Evolutionary conservation across 2,329 filamentous ascomycete genomes (phyloP).

Genomic region (Penicillium sclerotigenum): DNA sequence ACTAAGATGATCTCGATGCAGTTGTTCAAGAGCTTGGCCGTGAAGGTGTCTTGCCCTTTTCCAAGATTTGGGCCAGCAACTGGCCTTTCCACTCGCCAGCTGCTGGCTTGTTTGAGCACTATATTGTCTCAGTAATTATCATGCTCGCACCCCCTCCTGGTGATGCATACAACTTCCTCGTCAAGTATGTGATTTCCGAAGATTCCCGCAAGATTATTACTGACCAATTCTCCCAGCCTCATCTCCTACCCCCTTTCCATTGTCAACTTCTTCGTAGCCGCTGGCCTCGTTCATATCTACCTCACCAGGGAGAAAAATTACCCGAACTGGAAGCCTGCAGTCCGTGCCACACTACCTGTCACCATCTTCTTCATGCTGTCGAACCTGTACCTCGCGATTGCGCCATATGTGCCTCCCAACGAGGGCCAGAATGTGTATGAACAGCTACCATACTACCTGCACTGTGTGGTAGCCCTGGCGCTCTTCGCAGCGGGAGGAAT

Average conservation of each 20-base stretch:
- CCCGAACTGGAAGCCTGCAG: conserved; percentile 49
- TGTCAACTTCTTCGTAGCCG: conserved; percentile 52
- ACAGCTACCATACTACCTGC: conserved; percentile 52
- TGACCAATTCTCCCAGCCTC: conserved; percentile 22
- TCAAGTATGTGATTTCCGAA: conserved; percentile 35
- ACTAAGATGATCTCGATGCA: conserved; percentile 13
- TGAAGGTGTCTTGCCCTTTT: conserved; percentile 65
- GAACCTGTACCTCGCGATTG: conserved; percentile 53
- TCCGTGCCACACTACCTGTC: conserved; percentile 51
- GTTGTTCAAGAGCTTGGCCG: conserved; percentile 61
- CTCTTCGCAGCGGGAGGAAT: conserved; percentile 51
- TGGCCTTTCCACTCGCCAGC: conserved; percentile 65
- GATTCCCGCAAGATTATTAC: not conserved
- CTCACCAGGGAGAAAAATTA: conserved; percentile 35
- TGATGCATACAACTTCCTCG: conserved; percentile 63
- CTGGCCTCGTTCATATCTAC: conserved; percentile 50
- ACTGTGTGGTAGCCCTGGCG: conserved; percentile 52
- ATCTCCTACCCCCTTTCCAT: conserved; percentile 45
- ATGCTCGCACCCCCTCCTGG: conserved; percentile 65
- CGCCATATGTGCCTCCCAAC: conserved; percentile 51
- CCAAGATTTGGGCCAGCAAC: conserved; percentile 66
- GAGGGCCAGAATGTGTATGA: conserved; percentile 52
- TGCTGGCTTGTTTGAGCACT: conserved; percentile 60
- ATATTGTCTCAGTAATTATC: conserved; percentile 62
- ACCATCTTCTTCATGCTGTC: conserved; percentile 52